These are phyloP conservation scores for Cytospora mali DNA, from an alignment of 2,329 filamentous ascomycete species.

Conservation along the genomic window DNA sequence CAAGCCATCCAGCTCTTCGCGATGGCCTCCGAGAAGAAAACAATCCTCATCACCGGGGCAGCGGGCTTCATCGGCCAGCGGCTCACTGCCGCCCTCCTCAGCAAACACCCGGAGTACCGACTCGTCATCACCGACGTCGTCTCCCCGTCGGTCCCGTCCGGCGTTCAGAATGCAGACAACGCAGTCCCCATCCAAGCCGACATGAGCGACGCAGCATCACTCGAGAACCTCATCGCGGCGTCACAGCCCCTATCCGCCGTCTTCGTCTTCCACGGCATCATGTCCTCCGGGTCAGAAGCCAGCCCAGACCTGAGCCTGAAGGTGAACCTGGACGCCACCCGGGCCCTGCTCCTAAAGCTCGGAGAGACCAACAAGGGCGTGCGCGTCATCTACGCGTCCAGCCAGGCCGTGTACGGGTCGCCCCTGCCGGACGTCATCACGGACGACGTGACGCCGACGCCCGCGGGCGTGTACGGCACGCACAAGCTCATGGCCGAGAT, in stretches of 20 bases:
- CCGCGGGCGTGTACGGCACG: conserved; percentile 61
- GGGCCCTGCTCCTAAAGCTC: conserved; percentile 25
- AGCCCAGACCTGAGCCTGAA: conserved; percentile 48
- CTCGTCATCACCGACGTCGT: conserved; percentile 56
- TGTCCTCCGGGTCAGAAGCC: conserved; percentile 64
- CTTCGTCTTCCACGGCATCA: conserved; percentile 66
- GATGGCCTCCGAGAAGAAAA: conserved; percentile 22
- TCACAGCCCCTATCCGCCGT: conserved; percentile 35
- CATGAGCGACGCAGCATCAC: conserved; percentile 24
- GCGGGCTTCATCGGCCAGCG: conserved; percentile 68
- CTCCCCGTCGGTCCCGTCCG: conserved; percentile 8
- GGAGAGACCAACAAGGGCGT: conserved; percentile 25
- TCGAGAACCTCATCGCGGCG: conserved; percentile 20
- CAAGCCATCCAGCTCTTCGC: background rate
- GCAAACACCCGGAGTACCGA: conserved; percentile 40
- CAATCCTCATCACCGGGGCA: conserved; percentile 64
- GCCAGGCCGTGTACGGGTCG: conserved; percentile 61
- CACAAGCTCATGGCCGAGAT: conserved; percentile 65
- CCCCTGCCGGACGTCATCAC: conserved; percentile 25
- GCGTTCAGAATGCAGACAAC: conserved; percentile 1
- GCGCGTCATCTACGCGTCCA: conserved; percentile 40
- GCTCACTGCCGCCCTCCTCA: conserved; percentile 58
- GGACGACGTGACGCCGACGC: conserved; percentile 53
- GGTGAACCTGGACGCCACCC: conserved; percentile 26
- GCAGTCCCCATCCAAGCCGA: conserved; percentile 24